A percentile compares a stretch with the other conserved stretches of the same genome.
phyloP scores from a whole-genome alignment of 2,329 filamentous ascomycete species.

The Phialophora macrospora region DNA sequence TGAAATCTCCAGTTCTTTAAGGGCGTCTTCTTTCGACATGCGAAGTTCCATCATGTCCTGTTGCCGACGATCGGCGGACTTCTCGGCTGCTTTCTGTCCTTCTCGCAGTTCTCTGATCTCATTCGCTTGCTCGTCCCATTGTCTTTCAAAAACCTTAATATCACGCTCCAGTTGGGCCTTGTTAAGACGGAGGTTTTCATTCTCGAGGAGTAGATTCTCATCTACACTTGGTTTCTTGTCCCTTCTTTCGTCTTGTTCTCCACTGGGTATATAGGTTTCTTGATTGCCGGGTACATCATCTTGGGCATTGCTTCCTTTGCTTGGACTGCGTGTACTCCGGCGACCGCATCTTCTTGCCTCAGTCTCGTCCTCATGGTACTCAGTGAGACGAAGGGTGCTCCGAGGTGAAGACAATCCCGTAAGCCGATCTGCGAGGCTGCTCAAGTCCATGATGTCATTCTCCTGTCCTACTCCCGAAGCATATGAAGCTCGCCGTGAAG shows the following conservation, averaged over 20 bases:
- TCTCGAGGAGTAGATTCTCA: conserved; percentile 2
- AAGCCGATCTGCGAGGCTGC: background rate
- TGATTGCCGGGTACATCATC: background rate
- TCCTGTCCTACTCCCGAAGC: background rate
- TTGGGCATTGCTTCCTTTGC: background rate
- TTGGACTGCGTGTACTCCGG: background rate
- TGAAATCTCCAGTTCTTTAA: conserved; percentile 2
- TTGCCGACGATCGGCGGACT: background rate
- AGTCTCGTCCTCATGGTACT: background rate
- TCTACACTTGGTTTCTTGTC: no score
- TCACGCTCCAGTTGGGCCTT: background rate
- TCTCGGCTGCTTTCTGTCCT: background rate
- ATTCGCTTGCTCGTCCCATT: background rate
- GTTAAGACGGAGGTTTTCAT: conserved; percentile 9
- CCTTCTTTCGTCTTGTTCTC: background rate
- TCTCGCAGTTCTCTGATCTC: conserved; percentile 2
- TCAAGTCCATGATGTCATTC: background rate
- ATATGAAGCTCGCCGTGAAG: background rate
- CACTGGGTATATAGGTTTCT: background rate
- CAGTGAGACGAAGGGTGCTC: background rate
- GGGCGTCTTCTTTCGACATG: conserved; percentile 2
- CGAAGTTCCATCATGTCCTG: conserved; percentile 2
- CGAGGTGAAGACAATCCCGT: background rate
- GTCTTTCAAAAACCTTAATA: background rate
- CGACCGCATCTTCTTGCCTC: background rate